These are phyloP conservation scores for Naganishia vaughanmartiniae DNA, from an alignment of 768 basidiomycete species.

Conservation along the genomic window DNA sequence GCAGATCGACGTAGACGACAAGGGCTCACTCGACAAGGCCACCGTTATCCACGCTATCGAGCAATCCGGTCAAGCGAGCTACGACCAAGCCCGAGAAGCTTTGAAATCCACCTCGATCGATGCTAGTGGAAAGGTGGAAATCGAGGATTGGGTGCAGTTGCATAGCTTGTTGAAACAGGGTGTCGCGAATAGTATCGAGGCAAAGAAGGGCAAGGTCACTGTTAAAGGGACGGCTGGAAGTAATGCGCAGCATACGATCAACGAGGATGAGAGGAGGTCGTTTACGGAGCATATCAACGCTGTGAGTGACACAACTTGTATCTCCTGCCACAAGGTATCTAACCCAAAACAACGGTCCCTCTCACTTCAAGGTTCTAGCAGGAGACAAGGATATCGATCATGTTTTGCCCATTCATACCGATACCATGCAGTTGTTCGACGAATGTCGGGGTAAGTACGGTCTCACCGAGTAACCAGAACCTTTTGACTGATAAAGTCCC, in stretches of 20 bases:
- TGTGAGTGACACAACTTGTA: slow-evolving; percentile 57
- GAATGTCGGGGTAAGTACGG: slow-evolving; percentile 65
- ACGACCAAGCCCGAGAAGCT: slow-evolving; percentile 73
- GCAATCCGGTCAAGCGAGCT: slow-evolving; percentile 72
- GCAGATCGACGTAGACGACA: slow-evolving; percentile 51
- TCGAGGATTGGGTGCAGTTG: slow-evolving; percentile 98
- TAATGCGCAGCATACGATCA: slow-evolving; percentile 94
- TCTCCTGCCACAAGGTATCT: neutral
- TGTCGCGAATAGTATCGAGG: slow-evolving; percentile 32
- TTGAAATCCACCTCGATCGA: slow-evolving; percentile 92
- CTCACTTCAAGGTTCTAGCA: slow-evolving; percentile 70
- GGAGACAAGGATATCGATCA: slow-evolving; percentile 79
- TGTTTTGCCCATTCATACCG: slow-evolving; percentile 85
- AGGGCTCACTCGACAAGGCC: slow-evolving; percentile 60
- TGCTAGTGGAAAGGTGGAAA: slow-evolving; percentile 89
- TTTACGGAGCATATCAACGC: slow-evolving; percentile 99
- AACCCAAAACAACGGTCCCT: neutral
- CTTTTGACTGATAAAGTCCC: neutral
- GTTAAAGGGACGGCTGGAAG: slow-evolving; percentile 85
- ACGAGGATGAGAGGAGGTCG: slow-evolving; percentile 89
- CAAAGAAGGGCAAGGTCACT: slow-evolving; percentile 72
- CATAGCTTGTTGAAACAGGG: slow-evolving; percentile 31
- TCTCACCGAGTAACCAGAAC: neutral
- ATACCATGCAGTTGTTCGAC: slow-evolving; percentile 98
- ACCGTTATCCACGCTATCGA: slow-evolving; percentile 75